Evolutionary conservation across 208 protist genomes (phyloP).

Genomic region (Leishmania tarentolae): DNA sequence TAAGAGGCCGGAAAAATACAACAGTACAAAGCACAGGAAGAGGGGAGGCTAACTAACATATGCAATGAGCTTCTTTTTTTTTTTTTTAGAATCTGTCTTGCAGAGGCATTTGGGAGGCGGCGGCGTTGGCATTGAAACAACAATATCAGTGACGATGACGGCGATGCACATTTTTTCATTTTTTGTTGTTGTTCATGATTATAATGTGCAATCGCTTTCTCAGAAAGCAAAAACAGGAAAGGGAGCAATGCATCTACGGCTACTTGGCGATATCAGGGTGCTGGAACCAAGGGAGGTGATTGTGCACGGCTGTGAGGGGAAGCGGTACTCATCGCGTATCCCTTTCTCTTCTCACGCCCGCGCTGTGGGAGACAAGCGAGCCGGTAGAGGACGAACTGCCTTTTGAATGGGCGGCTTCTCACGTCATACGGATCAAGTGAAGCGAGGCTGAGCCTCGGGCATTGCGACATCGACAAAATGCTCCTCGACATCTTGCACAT

Average conservation of each 20-base stretch:
- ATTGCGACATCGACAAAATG: background rate
- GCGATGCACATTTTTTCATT: conserved; percentile 6
- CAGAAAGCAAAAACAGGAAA: conserved; percentile 8
- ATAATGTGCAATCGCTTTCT: conserved; percentile 12
- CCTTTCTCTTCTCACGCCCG: background rate
- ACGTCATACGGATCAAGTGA: background rate
- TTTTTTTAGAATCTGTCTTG: conserved; percentile 11
- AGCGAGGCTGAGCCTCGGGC: background rate
- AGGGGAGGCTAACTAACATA: conserved; percentile 4
- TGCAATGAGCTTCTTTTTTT: conserved; percentile 17
- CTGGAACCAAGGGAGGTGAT: background rate
- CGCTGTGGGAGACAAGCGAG: background rate
- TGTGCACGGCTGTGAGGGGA: background rate
- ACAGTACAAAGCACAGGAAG: background rate
- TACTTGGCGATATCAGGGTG: background rate
- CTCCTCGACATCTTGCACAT: background rate
- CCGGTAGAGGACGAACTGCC: background rate
- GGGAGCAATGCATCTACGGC: background rate
- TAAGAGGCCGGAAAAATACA: background rate
- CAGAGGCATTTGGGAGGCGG: conserved; percentile 3
- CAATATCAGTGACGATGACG: conserved; percentile 14
- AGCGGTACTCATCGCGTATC: background rate
- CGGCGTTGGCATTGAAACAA: conserved; percentile 1
- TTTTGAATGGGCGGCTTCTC: background rate
- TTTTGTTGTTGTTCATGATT: conserved; percentile 8